A percentile compares a stretch with the other conserved stretches of the same genome.
phyloP scores from a whole-genome alignment of 75 land plant species.

The Sequoia sempervirens region DNA sequence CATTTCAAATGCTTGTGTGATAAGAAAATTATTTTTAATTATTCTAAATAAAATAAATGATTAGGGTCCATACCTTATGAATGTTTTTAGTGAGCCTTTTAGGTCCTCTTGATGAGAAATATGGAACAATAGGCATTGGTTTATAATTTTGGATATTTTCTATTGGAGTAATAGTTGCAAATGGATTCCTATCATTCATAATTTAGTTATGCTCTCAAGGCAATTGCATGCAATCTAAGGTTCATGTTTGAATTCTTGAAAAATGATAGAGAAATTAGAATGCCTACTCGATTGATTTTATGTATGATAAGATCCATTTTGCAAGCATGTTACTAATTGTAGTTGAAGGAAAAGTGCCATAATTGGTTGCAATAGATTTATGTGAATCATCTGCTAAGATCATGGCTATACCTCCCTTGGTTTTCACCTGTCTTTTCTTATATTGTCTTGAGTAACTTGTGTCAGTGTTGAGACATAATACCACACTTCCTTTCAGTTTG shows the following conservation, averaged over 20 bases:
- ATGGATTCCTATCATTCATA: constrained; percentile 33
- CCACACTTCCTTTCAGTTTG: constrained; percentile 62
- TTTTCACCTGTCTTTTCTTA: constrained; percentile 26
- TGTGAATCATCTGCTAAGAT: constrained; percentile 38
- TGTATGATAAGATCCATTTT: constrained; percentile 37
- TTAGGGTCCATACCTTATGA: constrained; percentile 43
- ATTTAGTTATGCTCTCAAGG: no score
- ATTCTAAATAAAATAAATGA: not conserved
- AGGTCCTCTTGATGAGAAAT: constrained; percentile 78
- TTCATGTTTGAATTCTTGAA: not conserved
- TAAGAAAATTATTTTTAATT: not conserved
- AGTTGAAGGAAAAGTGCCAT: constrained; percentile 34
- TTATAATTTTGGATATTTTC: constrained; percentile 21
- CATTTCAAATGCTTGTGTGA: not conserved
- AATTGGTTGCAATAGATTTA: constrained; percentile 21
- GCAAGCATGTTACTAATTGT: constrained; percentile 25
- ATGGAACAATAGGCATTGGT: constrained; percentile 65
- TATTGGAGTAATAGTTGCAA: constrained; percentile 54
- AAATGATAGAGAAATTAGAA: not conserved
- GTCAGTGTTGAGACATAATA: constrained; percentile 37
- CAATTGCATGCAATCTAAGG: not conserved
- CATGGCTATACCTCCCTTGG: constrained; percentile 53
- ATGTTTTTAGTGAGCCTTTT: constrained; percentile 34
- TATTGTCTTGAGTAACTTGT: not conserved
- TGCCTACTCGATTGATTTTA: constrained; percentile 47